Base-by-base conservation (phyloP, 306 rosid species). In the Cicer arietinum region DNA sequence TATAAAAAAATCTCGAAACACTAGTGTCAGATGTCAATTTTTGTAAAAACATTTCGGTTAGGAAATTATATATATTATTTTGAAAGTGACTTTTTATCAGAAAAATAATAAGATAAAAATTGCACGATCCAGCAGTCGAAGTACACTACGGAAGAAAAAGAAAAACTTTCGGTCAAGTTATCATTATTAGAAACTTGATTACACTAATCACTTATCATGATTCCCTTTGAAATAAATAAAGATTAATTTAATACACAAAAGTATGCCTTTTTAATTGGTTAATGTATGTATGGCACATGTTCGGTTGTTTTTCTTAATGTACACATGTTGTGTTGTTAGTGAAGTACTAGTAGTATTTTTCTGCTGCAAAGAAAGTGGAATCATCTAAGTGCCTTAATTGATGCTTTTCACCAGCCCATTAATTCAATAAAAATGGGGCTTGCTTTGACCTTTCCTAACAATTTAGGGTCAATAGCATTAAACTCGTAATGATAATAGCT, bases 331-430 rank as follows among this genome's bases (percentile, higher is more conserved):
- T 4, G 25, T 14, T 16, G 30, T 1, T 65, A 14, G 35, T 30
- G 5, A 30, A 30, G 35, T 30, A 30, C 5, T 43, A 35, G 67
- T 13, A 35, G 13, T 12, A 35, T 17, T 17, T 42, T 43, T 45
- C 9, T 43, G 14, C 51, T 46, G 45, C 11, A 68, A 25, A 10
- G n/a, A 35, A 67, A 70, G 64, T 68, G 13, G 42, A 6, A 18
- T 51, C 37, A 76, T 66, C 51, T 50, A 25, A 72, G 76, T 73
- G 64, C 61, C 39, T 37, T 60, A 60, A 60, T 71, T 74, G 16
- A 65, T 66, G 60, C 84, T 70, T 74, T 77, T 67, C 64, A 70
- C 76, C 77, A 51, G 16, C 85, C 85, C 63, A 81, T 80, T 81
- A 57, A 22, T 61, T 62, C 0, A 43, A 51, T 60, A 48, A 51